Conservation (phyloP, 2,329 filamentous ascomycete genomes). For the Hymenoscyphus repandus region DNA sequence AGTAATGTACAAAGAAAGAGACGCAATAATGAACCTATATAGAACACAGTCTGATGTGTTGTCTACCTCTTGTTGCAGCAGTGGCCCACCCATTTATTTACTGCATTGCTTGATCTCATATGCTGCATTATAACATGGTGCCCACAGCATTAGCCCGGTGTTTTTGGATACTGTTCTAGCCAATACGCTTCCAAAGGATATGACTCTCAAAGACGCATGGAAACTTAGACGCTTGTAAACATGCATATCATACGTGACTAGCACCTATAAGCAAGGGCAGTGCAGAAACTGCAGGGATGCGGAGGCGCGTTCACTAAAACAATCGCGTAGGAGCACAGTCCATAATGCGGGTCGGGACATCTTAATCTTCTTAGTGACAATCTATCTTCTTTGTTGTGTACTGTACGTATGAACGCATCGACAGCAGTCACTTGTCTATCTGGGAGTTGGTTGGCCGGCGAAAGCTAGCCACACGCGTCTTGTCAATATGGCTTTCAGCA, state of each 20-base stretch:
- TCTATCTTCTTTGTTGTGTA: background rate
- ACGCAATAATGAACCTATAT: background rate
- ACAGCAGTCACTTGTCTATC: background rate
- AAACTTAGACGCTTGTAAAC: no score
- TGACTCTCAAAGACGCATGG: no score
- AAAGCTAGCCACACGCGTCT: background rate
- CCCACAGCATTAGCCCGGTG: background rate
- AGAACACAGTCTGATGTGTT: background rate
- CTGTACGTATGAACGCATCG: background rate
- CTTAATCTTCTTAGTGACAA: slow-evolving; percentile 1
- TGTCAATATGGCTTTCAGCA: background rate
- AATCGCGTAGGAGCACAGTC: slow-evolving; percentile 1
- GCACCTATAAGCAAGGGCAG: slow-evolving; percentile 3
- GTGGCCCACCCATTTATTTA: background rate
- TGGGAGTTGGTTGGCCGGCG: background rate
- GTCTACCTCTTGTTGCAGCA: background rate
- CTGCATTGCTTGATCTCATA: no score
- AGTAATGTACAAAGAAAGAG: background rate
- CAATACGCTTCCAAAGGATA: no score
- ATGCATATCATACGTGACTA: no score
- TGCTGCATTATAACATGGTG: no score
- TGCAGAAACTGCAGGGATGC: slow-evolving; percentile 5
- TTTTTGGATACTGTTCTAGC: background rate
- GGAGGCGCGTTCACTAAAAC: slow-evolving; percentile 2
- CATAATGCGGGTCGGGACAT: slow-evolving; percentile 3